phyloP scores from a whole-genome alignment of 176 grass and related monocot species.

The Paspalum notatum region DNA sequence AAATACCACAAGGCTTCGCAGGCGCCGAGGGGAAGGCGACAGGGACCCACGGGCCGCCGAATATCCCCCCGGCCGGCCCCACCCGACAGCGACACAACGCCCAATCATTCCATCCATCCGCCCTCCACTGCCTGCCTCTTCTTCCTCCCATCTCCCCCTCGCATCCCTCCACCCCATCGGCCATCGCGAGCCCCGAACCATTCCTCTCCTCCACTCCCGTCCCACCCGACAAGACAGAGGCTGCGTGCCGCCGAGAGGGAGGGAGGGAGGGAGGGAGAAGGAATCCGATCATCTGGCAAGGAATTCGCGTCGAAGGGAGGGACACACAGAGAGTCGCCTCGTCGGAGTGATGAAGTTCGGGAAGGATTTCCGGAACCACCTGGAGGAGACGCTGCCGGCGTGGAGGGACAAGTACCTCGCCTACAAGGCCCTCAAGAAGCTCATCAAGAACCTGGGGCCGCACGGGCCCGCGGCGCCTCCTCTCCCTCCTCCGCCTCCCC shows the following conservation, averaged over 20 bases:
- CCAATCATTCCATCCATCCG: slow-evolving; percentile 11
- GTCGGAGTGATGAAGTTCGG: slow-evolving; percentile 74
- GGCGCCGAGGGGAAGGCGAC: slow-evolving; percentile 23
- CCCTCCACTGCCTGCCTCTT: neutral
- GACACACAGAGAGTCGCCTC: neutral
- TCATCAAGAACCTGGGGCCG: slow-evolving; percentile 84
- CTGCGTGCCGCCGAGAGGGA: neutral
- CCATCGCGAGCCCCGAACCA: neutral
- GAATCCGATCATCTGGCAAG: neutral
- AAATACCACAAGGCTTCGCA: slow-evolving; percentile 20
- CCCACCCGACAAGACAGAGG: neutral
- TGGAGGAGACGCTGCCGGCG: slow-evolving; percentile 89
- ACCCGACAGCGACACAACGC: slow-evolving; percentile 15
- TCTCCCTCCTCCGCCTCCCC: neutral
- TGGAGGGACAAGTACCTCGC: slow-evolving; percentile 97
- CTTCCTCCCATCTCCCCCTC: neutral
- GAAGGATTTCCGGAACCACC: slow-evolving; percentile 94
- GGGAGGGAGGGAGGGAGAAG: no score
- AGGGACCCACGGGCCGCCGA: slow-evolving; percentile 35
- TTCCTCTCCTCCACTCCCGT: slow-evolving; percentile 13
- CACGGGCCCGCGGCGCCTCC: slow-evolving; percentile 17
- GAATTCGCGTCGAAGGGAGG: neutral
- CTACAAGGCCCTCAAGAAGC: slow-evolving; percentile 96
- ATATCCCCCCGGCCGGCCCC: slow-evolving; percentile 16
- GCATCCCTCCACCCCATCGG: neutral